Conservation (phyloP, 2,329 filamentous ascomycete species). For the Nigrospora sphaerica region DNA sequence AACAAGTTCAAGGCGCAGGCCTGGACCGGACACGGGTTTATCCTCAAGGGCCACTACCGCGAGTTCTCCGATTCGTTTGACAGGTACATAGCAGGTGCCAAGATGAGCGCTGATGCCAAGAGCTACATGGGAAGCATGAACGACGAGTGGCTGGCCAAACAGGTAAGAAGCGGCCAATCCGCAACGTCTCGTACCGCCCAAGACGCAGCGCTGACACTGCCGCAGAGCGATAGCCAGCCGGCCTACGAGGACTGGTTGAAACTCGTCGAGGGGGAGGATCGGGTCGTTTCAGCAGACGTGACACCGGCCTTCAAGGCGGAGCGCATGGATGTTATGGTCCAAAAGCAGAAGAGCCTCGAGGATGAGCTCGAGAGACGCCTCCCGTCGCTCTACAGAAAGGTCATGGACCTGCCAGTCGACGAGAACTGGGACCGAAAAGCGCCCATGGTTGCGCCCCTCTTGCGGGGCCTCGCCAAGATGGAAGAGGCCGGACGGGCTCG, state of each 20-base stretch:
- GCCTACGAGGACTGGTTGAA: constrained; percentile 38
- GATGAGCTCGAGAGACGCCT: constrained; percentile 38
- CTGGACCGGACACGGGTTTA: constrained; percentile 45
- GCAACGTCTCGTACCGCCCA: background rate
- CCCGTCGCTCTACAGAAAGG: constrained; percentile 38
- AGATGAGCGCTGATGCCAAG: constrained; percentile 32
- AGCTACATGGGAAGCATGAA: constrained; percentile 31
- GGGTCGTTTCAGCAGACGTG: constrained; percentile 27
- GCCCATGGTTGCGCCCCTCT: constrained; percentile 40
- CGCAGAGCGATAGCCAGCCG: constrained; percentile 22
- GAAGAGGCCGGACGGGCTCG: constrained; percentile 18
- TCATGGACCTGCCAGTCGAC: constrained; percentile 24
- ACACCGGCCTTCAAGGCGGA: constrained; percentile 30
- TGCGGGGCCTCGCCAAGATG: constrained; percentile 37
- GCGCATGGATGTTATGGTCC: constrained; percentile 30
- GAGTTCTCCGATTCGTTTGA: constrained; percentile 48
- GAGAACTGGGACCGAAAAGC: constrained; percentile 37
- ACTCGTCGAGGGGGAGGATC: constrained; percentile 35
- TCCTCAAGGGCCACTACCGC: constrained; percentile 48
- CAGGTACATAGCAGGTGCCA: constrained; percentile 38
- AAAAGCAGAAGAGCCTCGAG: constrained; percentile 42
- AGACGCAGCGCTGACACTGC: background rate
- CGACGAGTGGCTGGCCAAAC: constrained; percentile 23
- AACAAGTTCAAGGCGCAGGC: constrained; percentile 37
- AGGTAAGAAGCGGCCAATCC: constrained; percentile 17